Evolutionary conservation across 129 eudicot species (phyloP).

Genomic region (Sambucus nigra): DNA sequence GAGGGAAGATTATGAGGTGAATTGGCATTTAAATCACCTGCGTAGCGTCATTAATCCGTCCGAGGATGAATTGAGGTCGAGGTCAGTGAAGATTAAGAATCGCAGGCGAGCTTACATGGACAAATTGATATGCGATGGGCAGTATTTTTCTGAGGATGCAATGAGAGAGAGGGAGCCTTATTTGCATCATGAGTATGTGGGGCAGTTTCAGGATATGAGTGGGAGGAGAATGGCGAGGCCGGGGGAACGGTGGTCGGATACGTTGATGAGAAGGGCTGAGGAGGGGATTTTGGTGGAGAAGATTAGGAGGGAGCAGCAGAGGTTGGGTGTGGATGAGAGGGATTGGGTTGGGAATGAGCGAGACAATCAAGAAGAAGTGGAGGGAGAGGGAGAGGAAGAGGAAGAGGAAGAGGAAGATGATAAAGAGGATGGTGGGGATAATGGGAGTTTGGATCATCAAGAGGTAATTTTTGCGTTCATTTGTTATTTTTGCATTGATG

Average conservation of each 20-base stretch:
- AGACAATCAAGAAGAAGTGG: conserved; percentile 37
- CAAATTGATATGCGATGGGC: conserved; percentile 54
- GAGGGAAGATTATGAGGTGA: conserved; percentile 74
- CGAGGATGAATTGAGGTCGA: conserved; percentile 49
- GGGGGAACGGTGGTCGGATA: conserved; percentile 96
- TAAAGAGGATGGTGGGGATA: conserved; percentile 8
- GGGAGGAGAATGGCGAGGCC: conserved; percentile 93
- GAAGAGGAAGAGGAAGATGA: conserved; percentile 33
- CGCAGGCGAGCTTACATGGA: conserved; percentile 92
- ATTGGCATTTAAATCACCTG: conserved; percentile 85
- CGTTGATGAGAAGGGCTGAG: conserved; percentile 75
- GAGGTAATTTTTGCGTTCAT: conserved; percentile 29
- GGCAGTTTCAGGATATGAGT: conserved; percentile 78
- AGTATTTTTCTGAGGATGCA: conserved; percentile 88
- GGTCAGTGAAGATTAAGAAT: conserved; percentile 67
- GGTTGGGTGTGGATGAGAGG: conserved; percentile 79
- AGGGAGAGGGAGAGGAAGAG: conserved; percentile 21
- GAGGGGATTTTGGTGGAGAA: conserved; percentile 74
- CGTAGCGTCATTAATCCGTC: conserved; percentile 65
- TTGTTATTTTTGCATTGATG: too few species aligned
- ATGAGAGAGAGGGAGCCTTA: conserved; percentile 99
- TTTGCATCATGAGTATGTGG: conserved; percentile 89
- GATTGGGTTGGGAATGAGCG: conserved; percentile 90
- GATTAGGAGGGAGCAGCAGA: conserved; percentile 82
- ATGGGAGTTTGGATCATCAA: conserved; percentile 12